These are phyloP conservation scores for Aspergillus indologenus DNA, from an alignment of 495 filamentous ascomycete species.

Conservation along the genomic window DNA sequence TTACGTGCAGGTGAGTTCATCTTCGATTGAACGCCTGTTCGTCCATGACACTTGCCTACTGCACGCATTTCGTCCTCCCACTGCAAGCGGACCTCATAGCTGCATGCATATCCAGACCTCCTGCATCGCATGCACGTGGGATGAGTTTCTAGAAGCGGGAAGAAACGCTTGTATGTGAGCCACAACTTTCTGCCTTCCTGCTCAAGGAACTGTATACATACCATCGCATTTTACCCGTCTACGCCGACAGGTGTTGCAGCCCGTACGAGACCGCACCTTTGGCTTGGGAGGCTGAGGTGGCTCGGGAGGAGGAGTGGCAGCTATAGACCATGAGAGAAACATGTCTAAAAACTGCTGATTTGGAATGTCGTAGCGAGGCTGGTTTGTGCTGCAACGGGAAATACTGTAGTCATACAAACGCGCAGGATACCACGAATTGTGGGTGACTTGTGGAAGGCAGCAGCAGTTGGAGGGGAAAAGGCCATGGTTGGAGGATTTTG, in stretches of 20 bases:
- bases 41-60: conserved; percentile 8
- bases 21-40: conserved; percentile 3
- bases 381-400: too few relatives aligned
- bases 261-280: not conserved
- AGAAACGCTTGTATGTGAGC: not conserved
- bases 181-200: not conserved
- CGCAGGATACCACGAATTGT: not conserved
- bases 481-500: not conserved
- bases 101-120: conserved; percentile 2
- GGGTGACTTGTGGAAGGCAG: not conserved
- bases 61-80: conserved; percentile 8
- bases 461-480: not conserved
- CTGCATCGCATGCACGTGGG: conserved; percentile 4
- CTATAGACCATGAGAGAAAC: conserved; percentile 6
- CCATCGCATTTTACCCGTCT: conserved; percentile 9
- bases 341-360: not conserved
- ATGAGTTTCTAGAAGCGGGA: not conserved
- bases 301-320: not conserved
- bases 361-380: not conserved
- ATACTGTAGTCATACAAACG: too few relatives aligned
- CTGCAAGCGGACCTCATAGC: not conserved
- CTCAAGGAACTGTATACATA: not conserved
- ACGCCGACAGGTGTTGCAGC: conserved; percentile 7
- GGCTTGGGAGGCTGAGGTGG: not conserved
- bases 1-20: not conserved